Evolutionary conservation across 179 eudicot species (phyloP).

Genomic region (Beta corolliflora): DNA sequence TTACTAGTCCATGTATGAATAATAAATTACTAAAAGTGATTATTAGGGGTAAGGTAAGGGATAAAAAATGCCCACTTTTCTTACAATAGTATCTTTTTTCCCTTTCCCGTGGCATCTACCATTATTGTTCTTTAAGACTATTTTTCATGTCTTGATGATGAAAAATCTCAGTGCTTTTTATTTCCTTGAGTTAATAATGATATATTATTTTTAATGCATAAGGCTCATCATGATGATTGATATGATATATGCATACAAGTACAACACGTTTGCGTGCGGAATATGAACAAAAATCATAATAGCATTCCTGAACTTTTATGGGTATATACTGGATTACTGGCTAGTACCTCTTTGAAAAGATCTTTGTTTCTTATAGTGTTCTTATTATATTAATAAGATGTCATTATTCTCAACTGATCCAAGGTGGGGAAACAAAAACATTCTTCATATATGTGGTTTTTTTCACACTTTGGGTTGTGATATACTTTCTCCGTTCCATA

Average conservation of each 20-base stretch:
- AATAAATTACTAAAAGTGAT: neutral
- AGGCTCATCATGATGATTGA: slow-evolving; percentile 18
- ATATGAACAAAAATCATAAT: slow-evolving; percentile 24
- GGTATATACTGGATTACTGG: too few relatives aligned
- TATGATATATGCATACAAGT: slow-evolving; percentile 20
- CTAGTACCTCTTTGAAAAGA: too few relatives aligned
- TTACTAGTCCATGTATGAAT: neutral
- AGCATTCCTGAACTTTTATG: too few relatives aligned
- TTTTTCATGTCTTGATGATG: slow-evolving; percentile 21
- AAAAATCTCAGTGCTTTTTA: slow-evolving; percentile 15
- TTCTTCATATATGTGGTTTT: too few relatives aligned
- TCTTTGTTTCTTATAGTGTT: too few relatives aligned
- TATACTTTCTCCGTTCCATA: too few relatives aligned
- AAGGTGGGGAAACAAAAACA: too few relatives aligned
- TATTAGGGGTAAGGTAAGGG: slow-evolving; percentile 8
- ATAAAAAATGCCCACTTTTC: slow-evolving; percentile 21
- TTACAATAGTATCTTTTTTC: slow-evolving; percentile 3
- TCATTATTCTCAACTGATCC: too few relatives aligned
- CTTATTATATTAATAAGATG: too few relatives aligned
- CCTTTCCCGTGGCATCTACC: slow-evolving; percentile 21
- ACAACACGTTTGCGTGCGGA: slow-evolving; percentile 26
- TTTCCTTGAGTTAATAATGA: neutral
- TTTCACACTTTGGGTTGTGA: too few relatives aligned
- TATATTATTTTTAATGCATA: neutral
- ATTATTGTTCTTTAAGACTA: slow-evolving; percentile 23